Percentiles rank a stretch among this genome's conserved stretches.
Evolutionary conservation across 2,329 filamentous ascomycete genomes (phyloP).

Genomic region (Furcasterigmium furcatum): DNA sequence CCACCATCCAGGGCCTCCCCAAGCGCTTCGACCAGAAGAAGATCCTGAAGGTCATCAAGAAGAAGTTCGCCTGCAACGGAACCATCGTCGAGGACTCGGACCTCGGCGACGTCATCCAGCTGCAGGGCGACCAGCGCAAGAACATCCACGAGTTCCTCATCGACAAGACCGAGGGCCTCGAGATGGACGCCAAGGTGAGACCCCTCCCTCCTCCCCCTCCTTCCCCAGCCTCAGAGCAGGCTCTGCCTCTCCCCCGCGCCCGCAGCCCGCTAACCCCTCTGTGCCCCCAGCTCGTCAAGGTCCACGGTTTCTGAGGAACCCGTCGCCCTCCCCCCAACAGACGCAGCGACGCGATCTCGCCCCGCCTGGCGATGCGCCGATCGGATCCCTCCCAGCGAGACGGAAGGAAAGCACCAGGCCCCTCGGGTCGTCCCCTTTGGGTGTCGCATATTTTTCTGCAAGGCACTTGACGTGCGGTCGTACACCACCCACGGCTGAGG

Average conservation of each 20-base stretch:
- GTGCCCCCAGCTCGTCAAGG: conserved; percentile 24
- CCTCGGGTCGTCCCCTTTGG: no score
- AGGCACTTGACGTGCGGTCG: no score
- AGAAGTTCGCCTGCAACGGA: conserved; percentile 54
- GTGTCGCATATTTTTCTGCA: no score
- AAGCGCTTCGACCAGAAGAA: conserved; percentile 99
- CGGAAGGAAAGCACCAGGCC: no score
- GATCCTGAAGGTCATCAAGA: conserved; percentile 99
- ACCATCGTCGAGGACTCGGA: conserved; percentile 15
- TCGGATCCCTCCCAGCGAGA: not conserved
- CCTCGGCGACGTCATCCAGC: conserved; percentile 14
- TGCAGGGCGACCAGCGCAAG: conserved; percentile 75
- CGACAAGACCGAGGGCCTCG: conserved; percentile 82
- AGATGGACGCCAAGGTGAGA: conserved; percentile 69
- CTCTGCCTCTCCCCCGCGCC: not conserved
- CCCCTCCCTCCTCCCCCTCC: not conserved
- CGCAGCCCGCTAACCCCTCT: no score
- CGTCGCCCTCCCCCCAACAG: not conserved
- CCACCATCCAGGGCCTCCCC: conserved; percentile 96
- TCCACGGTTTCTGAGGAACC: conserved; percentile 59
- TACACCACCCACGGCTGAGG: no score
- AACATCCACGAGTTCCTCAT: conserved; percentile 88
- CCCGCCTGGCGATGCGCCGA: not conserved
- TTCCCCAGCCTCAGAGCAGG: not conserved
- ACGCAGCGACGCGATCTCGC: conserved; percentile 7